Evolutionary conservation across 2,329 filamentous ascomycete species (phyloP).

Genomic region (Penicillium sp.): DNA sequence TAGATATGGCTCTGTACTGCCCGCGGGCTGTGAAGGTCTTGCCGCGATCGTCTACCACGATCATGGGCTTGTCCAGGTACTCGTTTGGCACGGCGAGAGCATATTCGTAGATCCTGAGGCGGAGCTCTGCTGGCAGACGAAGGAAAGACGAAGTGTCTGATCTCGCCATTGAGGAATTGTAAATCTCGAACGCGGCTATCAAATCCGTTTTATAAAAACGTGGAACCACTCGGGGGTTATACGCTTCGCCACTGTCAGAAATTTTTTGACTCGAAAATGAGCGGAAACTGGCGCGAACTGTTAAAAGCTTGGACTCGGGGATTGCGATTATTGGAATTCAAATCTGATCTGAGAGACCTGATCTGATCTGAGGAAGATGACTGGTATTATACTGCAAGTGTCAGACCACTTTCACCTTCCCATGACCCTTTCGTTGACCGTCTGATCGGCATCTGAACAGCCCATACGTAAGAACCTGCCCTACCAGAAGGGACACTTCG

Average conservation of each 20-base stretch:
- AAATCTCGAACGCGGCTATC: neutral
- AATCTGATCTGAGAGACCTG: neutral
- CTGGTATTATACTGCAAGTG: neutral
- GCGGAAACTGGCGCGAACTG: neutral
- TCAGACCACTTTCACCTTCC: neutral
- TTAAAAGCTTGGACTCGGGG: neutral
- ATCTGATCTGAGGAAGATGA: neutral
- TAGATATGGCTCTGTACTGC: conserved; percentile 34
- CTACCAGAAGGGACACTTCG: neutral
- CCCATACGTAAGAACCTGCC: neutral
- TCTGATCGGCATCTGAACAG: neutral
- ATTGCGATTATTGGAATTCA: neutral
- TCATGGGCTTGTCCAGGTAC: conserved; percentile 35
- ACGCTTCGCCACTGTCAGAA: conserved; percentile 7
- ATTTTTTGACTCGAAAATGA: conserved; percentile 2
- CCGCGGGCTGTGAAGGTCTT: conserved; percentile 34
- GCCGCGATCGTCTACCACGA: conserved; percentile 36
- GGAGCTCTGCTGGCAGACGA: conserved; percentile 33
- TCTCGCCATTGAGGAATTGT: neutral
- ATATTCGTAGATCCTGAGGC: conserved; percentile 39
- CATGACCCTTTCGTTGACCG: neutral
- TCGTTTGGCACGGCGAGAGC: conserved; percentile 33
- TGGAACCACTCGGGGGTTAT: conserved; percentile 4
- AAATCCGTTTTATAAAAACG: neutral
- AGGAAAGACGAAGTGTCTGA: conserved; percentile 21